Percentiles rank a stretch among this genome's conserved stretches.
phyloP scores from a whole-genome alignment of 2,329 filamentous ascomycete genomes.

The Aureobasidium sp. region DNA sequence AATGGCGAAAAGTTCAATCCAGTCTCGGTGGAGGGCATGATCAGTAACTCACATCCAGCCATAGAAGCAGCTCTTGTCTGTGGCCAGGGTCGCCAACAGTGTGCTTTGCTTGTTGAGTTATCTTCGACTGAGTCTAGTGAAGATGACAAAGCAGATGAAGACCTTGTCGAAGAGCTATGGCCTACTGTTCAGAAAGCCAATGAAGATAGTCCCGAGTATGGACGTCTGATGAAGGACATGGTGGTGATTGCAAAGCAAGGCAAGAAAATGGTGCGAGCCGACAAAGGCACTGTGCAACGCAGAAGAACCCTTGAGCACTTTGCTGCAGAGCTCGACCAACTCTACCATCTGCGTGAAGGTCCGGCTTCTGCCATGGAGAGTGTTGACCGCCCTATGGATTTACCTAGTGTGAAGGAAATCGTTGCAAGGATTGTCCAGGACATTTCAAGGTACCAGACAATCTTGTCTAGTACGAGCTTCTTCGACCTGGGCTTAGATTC shows the following conservation, averaged over 20 bases:
- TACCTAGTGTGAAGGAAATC: not conserved
- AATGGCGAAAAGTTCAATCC: constrained; percentile 28
- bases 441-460: not conserved
- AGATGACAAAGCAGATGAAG: constrained; percentile 15
- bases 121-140: constrained; percentile 13
- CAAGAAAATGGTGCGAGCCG: constrained; percentile 40
- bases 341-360: constrained; percentile 31
- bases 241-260: constrained; percentile 37
- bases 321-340: constrained; percentile 40
- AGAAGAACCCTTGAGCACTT: constrained; percentile 37
- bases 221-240: constrained; percentile 36
- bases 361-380: not conserved
- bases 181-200: constrained; percentile 40
- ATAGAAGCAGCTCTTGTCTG: constrained; percentile 29
- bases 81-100: constrained; percentile 26
- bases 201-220: constrained; percentile 33
- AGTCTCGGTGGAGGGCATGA: constrained; percentile 21
- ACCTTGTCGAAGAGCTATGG: constrained; percentile 41
- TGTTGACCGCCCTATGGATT: not conserved
- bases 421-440: not conserved
- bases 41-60: constrained; percentile 27
- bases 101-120: constrained; percentile 28
- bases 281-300: constrained; percentile 43
- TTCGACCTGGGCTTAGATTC: constrained; percentile 31
- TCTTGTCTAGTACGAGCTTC: constrained; percentile 22